Evolutionary conservation across 1,284 basidiomycete species (phyloP).

Genomic region (Naganishia sp.): DNA sequence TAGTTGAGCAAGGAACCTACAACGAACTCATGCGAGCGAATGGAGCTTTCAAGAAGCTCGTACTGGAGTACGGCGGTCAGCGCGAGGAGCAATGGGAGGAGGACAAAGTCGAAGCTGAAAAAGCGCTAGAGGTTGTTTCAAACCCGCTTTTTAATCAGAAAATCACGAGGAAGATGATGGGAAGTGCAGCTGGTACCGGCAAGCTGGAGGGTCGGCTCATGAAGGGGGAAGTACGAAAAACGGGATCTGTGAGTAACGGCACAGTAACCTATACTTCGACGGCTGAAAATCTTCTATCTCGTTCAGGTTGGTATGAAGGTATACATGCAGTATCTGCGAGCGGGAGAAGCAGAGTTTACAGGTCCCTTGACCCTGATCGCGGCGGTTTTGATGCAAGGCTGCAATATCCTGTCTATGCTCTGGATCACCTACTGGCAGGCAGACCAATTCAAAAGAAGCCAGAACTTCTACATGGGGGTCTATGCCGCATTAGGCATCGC

Average conservation of each 20-base stretch:
- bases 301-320: slow-evolving; percentile 60
- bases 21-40: slow-evolving; percentile 62
- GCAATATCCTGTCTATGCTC: slow-evolving; percentile 49
- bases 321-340: slow-evolving; percentile 36
- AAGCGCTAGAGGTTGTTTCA: slow-evolving; percentile 44
- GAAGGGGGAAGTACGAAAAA: slow-evolving; percentile 63
- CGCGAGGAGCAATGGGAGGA: slow-evolving; percentile 55
- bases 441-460: slow-evolving; percentile 47
- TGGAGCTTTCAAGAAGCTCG: slow-evolving; percentile 64
- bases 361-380: slow-evolving; percentile 43
- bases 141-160: neutral
- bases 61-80: slow-evolving; percentile 65
- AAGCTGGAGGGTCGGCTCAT: slow-evolving; percentile 66
- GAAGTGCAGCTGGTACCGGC: slow-evolving; percentile 62
- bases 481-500: slow-evolving; percentile 41
- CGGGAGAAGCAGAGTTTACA: slow-evolving; percentile 40
- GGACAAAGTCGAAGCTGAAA: slow-evolving; percentile 53
- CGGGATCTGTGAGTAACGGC: slow-evolving; percentile 63
- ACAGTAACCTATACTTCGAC: slow-evolving; percentile 31
- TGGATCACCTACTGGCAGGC: slow-evolving; percentile 73
- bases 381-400: slow-evolving; percentile 37
- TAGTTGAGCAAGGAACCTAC: slow-evolving; percentile 39
- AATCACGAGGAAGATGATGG: slow-evolving; percentile 44
- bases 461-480: slow-evolving; percentile 42
- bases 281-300: slow-evolving; percentile 43